Base-by-base conservation (phyloP, 2,329 filamentous ascomycete species). In the Aspergillus intermedius region DNA sequence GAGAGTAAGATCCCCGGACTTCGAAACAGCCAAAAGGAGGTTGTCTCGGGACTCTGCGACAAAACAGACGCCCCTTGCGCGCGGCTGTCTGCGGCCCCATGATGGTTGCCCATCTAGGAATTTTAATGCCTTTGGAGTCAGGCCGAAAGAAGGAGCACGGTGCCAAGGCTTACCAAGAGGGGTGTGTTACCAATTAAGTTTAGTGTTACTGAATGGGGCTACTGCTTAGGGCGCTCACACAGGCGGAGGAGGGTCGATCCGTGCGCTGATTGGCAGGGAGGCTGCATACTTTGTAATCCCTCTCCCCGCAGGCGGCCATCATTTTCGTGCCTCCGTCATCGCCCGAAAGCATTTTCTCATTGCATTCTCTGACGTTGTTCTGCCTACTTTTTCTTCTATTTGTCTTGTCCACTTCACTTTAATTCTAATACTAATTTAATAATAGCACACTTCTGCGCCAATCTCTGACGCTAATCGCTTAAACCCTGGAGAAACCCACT, bases 1-100 rank as follows among this genome's bases (percentile, higher is more conserved):
- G 25, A 30, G 23, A 34, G 21, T 21, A 53, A 56, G 54, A 56
- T 62, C 61, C 60, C 59, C 61, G 54, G 57, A 61, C 53, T 57
- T 51, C 50, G 47, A 52, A 50, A 58, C 55, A 51, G 43, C 48
- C 55, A 57, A 66, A 66, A 66, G 64, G 63, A 63, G 61, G 58
- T 63, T 40, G 42, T 40, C 46, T 53, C 48, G 19, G 15, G 37
- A 40, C 37, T 40, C 37, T 40, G 37, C 37, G 37, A 40, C 51
- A 48, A 62, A 62, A 62, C 62, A 68, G 64, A 64, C 66, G 66
- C 66, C 59, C 61, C 63, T 67, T 64, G 59, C 64, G 64, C 65
- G 66, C 65, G 66, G 57, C 57, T 68, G 60, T 52, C 54, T 51
- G 32, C 8, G 13, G 28, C 12, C 28, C 43, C 43, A 19, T 45